Evolutionary conservation across 2,329 filamentous ascomycete genomes (phyloP), one percentile per base, ranked within the genome.

Genomic region (Endocalyx cinctus): DNA sequence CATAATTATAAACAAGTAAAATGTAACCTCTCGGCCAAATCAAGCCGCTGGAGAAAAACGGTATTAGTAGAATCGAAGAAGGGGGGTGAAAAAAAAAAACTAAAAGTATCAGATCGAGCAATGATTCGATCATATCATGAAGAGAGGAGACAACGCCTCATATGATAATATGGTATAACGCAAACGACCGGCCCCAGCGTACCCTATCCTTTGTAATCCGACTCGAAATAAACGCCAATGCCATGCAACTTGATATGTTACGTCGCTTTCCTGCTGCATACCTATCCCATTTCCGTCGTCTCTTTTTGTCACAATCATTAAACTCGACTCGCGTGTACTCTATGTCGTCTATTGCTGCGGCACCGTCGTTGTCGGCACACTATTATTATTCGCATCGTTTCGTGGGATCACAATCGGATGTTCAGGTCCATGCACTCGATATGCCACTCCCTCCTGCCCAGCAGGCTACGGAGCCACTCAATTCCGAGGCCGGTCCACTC

Each of bases 341-440:
- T 31, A 20, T 41, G 12, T 19, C 16, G 37, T 31, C 35, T 27
- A 35, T 33, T 29, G 25, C 17, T 18, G 14, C 16, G 22, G 22
- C 23, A 13, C 27, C 14, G 17, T 18, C 27, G 27, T 27, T 7
- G 5, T 10, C 8, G 26, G 26, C 11, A n/a, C n/a, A n/a, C 27
- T n/a, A n/a, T n/a, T n/a, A n/a, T n/a, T n/a, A n/a, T n/a, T 7
- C n/a, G 10, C 10, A 33, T 34, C 25, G 25, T 34, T 17, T 12
- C 18, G 26, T 14, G n/a, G 20, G 18, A 25, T 67, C 51, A 92
- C 44, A 95, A 64, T 43, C 86, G 72, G 33, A 97, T 79, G 50
- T 89, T 81, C 18, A 97, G 77, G 60, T 95, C 88, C 61, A 98
- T 74, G 59, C 89, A 96, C 37, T 90, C 87, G 44, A 98, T 76